Conservation (phyloP, 2,329 filamentous ascomycete genomes). For the Parascedosporium putredinis region DNA sequence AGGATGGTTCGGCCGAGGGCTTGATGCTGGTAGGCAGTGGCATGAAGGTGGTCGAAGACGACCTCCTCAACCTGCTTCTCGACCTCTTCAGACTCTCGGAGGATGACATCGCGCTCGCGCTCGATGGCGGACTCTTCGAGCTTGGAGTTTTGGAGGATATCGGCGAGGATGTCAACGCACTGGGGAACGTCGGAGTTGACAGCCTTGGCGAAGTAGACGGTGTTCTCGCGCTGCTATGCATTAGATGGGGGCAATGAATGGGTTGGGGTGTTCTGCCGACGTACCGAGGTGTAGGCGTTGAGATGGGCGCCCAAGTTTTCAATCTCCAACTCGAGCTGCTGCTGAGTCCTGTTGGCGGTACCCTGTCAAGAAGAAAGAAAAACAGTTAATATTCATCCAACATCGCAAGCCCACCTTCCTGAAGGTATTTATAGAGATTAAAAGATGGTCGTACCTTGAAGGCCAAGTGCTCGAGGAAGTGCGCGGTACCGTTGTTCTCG, state of each 20-base stretch:
- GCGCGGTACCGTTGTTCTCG: conserved; percentile 97
- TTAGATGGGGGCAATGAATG: conserved; percentile 4
- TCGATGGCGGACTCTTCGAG: conserved; percentile 88
- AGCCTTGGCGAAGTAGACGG: conserved; percentile 98
- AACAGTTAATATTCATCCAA: too few species aligned
- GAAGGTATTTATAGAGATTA: background rate
- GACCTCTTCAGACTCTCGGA: conserved; percentile 97
- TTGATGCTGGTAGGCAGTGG: conserved; percentile 94
- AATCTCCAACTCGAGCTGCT: conserved; percentile 97
- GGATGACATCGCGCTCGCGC: conserved; percentile 96
- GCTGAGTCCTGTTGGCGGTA: conserved; percentile 86
- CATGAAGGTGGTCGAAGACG: conserved; percentile 97
- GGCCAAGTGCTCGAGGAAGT: conserved; percentile 98
- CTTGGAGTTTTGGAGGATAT: conserved; percentile 99
- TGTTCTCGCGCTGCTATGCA: conserved; percentile 75
- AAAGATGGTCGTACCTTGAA: conserved; percentile 72
- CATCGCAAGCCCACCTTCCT: too few species aligned
- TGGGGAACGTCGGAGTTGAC: conserved; percentile 97
- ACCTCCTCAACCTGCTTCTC: conserved; percentile 99
- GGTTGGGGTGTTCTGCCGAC: conserved; percentile 23
- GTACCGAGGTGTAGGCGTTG: conserved; percentile 98
- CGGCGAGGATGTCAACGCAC: conserved; percentile 95
- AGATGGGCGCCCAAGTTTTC: conserved; percentile 99
- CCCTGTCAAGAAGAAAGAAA: conserved; percentile 43
- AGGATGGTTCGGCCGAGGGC: conserved; percentile 95